Base-by-base conservation (phyloP, 805 yeast genomes). In the Nakazawaea holstii region DNA sequence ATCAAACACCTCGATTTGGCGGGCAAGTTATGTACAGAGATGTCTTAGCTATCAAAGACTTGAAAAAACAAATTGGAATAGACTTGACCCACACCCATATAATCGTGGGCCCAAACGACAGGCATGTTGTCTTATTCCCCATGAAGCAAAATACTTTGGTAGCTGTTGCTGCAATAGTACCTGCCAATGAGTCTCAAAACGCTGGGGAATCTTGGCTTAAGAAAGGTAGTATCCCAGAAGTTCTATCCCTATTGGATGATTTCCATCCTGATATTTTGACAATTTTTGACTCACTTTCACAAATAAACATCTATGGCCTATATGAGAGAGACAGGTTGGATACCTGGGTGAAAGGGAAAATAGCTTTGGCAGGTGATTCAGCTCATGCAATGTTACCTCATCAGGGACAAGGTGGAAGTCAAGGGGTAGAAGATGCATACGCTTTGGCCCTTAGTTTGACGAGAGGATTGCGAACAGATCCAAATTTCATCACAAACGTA, bases 391-490 rank as follows among this genome's bases (percentile, higher is more conserved):
- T 42, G 15, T 30, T 42, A 13, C 45, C 45, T 8, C 45, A 42
- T 9, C 39, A 33, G 32, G 45, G 45, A 11, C 45, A 42, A 35
- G 45, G 45, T 26, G 45, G 45, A 9, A 38, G 39, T n/a, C 45
- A 42, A 28, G 45, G 39, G 13, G 35, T 42, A 14, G 45, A 42
- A 35, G 45, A 42, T 33, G 45, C 33, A 20, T 36, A 32, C 7
- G 45, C 45, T 32, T 35, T 42, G 38, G 45, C 26, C 30, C 33
- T 30, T 30, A 30, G 33, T 6, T 30, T 30, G 33, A 30, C 33
- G 4, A 30, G n/a, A 30, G 33, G 33, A 30, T 11, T 30, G 6
- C 33, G 33, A 11, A 30, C 33, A 30, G 33, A 30, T n/a, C 33
- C 33, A 30, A 6, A 30, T 30, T 30, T 30, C 6, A n/a, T 30